Percentiles rank a stretch among this genome's conserved stretches.
Evolutionary conservation across 2,329 filamentous ascomycete species (phyloP).

Genomic region (Knufia petricola): DNA sequence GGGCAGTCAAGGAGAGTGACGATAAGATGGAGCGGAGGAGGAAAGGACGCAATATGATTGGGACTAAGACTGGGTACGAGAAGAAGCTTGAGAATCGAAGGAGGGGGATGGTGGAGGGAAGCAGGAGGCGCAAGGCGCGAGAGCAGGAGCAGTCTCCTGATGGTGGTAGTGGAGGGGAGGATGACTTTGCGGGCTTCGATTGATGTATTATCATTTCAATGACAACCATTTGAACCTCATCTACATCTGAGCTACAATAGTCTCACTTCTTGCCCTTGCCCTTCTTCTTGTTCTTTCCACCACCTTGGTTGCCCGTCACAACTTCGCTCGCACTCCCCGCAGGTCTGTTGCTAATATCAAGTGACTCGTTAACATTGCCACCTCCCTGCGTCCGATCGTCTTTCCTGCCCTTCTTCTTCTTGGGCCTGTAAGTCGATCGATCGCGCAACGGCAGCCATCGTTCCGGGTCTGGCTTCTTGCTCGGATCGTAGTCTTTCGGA

Average conservation of each 20-base stretch:
- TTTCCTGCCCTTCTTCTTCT: constrained; percentile 77
- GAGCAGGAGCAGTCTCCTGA: constrained; percentile 24
- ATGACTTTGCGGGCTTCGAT: constrained; percentile 32
- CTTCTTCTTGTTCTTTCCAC: constrained; percentile 42
- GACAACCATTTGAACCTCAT: no score
- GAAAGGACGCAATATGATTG: constrained; percentile 56
- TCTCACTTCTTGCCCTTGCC: constrained; percentile 39
- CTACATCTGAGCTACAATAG: neutral
- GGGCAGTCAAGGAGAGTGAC: constrained; percentile 32
- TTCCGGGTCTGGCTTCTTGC: constrained; percentile 77
- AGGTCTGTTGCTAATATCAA: constrained; percentile 42
- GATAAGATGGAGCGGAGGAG: constrained; percentile 34
- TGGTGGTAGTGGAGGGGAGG: constrained; percentile 25
- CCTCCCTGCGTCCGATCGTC: constrained; percentile 75
- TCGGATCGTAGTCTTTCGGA: constrained; percentile 46
- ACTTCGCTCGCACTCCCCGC: constrained; percentile 25
- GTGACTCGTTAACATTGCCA: constrained; percentile 57
- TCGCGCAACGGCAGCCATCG: constrained; percentile 88
- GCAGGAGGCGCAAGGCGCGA: constrained; percentile 28
- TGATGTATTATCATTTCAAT: no score
- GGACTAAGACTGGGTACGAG: constrained; percentile 46
- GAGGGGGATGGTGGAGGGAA: constrained; percentile 36
- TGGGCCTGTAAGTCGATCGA: constrained; percentile 71
- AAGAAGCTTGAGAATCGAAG: constrained; percentile 37
- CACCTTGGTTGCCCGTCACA: constrained; percentile 27